Base-by-base conservation (phyloP, 495 filamentous ascomycete genomes). In the Hypomontagnella monticulosa region DNA sequence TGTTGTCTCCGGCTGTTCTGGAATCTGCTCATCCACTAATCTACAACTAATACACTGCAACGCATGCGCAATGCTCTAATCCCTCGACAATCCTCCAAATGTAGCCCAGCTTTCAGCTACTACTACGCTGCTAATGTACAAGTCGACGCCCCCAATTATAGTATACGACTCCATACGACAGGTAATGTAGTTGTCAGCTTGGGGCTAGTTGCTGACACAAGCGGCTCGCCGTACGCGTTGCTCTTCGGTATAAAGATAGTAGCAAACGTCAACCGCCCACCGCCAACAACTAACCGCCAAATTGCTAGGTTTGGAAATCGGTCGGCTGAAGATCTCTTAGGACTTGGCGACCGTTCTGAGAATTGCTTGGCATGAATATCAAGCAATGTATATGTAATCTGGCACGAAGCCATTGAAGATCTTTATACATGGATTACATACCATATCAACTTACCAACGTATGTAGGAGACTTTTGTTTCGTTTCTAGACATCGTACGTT, bases 291-390 rank as follows among this genome's bases (percentile, higher is more conserved):
- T 15, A 62, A 54, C 52, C 43, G 32, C 18, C 14, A 30, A 33
- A n/a, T 10, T 18, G 30, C 8, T 16, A 36, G 30, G 56, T 49
- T 42, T 55, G 48, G 23, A 23, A 66, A 46, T 61, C 33, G 40
- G n/a, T 46, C 46, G 30, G 53, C 47, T 41, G 44, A 62, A 67
- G 63, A 67, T 67, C 63, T 67, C 63, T 60, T 53, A 34, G 44
- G 9, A 57, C 63, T 67, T 67, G 63, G 57, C 63, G 41, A 34
- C 46, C 34, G 32, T 43, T 47, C 49, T 52, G 57, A 40, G 41
- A 42, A 2, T 61, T 53, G 40, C 63, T 61, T 67, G 57, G 63
- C 63, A 57, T 41, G 15, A 36, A 43, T 27, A 41, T 23, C 37
- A 9, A 41, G 23, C 23, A 50, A 10, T 38, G 30, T 18, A 27